phyloP scores from a whole-genome alignment of 2,329 filamentous ascomycete genomes.

The Cadophora sp. region DNA sequence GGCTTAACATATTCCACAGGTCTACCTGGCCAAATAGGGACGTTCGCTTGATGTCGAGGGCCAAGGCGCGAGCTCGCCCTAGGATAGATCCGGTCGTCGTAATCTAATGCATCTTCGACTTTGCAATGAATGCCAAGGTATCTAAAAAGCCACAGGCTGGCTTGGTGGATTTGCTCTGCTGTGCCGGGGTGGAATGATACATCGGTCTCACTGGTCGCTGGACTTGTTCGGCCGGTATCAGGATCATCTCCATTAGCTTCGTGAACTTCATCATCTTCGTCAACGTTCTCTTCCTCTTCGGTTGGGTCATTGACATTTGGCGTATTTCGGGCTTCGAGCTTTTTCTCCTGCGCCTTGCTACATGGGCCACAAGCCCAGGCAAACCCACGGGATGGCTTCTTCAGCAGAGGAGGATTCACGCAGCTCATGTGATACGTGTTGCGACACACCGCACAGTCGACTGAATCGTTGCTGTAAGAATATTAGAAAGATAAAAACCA shows the following conservation, averaged over 20 bases:
- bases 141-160: constrained; percentile 94
- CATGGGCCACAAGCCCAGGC: constrained; percentile 98
- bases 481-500: constrained; percentile 22
- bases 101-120: constrained; percentile 93
- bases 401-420: constrained; percentile 87
- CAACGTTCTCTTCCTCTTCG: constrained; percentile 68
- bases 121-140: constrained; percentile 96
- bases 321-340: constrained; percentile 87
- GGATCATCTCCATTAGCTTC: constrained; percentile 55
- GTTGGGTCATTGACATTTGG: constrained; percentile 73
- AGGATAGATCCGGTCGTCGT: constrained; percentile 97
- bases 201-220: constrained; percentile 63
- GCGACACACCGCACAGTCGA: constrained; percentile 94
- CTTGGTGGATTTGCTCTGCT: constrained; percentile 87
- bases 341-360: constrained; percentile 93
- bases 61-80: constrained; percentile 92
- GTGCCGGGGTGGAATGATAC: constrained; percentile 66
- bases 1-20: constrained; percentile 92
- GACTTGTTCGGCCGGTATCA: constrained; percentile 68
- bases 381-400: constrained; percentile 96
- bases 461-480: constrained; percentile 78
- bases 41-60: constrained; percentile 87
- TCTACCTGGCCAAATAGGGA: constrained; percentile 83
- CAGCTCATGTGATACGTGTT: constrained; percentile 99
- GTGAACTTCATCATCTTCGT: constrained; percentile 77